Conservation (phyloP, 768 basidiomycete species). For the Macrocybe gigantea region DNA sequence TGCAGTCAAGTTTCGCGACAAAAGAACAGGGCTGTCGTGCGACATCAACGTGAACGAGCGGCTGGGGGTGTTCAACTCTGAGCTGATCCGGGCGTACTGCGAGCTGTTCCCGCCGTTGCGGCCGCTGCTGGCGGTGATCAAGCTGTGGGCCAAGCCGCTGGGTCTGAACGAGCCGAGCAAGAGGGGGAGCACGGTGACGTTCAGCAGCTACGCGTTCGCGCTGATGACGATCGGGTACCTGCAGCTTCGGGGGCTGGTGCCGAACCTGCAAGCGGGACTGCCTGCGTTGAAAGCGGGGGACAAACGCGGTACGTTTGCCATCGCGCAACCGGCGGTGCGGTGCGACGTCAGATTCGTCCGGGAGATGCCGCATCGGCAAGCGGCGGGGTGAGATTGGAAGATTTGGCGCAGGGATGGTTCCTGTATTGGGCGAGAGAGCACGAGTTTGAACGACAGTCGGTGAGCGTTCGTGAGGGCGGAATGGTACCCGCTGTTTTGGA, state of each 20-base stretch:
- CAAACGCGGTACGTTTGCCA: constrained; percentile 24
- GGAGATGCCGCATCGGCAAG: no score
- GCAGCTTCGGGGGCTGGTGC: constrained; percentile 47
- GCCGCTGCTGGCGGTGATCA: constrained; percentile 41
- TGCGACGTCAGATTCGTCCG: no score
- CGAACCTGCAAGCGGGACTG: constrained; percentile 44
- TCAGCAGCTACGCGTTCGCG: constrained; percentile 58
- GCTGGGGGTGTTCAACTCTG: constrained; percentile 46
- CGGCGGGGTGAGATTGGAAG: no score
- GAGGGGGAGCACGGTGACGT: constrained; percentile 23
- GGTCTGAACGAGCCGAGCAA: constrained; percentile 41
- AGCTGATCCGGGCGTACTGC: constrained; percentile 47
- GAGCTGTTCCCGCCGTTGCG: constrained; percentile 36
- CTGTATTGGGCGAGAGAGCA: no score
- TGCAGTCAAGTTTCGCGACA: constrained; percentile 49
- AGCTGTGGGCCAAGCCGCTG: constrained; percentile 53
- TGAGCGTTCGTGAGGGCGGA: no score
- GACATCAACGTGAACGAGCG: constrained; percentile 64
- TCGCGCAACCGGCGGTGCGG: background rate
- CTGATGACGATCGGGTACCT: constrained; percentile 58
- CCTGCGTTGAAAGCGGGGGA: constrained; percentile 7
- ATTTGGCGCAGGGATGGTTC: no score
- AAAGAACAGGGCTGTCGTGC: constrained; percentile 30
- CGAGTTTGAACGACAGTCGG: no score
- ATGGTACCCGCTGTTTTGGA: no score